These are phyloP conservation scores for Noccaea caerulescens DNA, from an alignment of 345 rosid genomes.

Conservation along the genomic window DNA sequence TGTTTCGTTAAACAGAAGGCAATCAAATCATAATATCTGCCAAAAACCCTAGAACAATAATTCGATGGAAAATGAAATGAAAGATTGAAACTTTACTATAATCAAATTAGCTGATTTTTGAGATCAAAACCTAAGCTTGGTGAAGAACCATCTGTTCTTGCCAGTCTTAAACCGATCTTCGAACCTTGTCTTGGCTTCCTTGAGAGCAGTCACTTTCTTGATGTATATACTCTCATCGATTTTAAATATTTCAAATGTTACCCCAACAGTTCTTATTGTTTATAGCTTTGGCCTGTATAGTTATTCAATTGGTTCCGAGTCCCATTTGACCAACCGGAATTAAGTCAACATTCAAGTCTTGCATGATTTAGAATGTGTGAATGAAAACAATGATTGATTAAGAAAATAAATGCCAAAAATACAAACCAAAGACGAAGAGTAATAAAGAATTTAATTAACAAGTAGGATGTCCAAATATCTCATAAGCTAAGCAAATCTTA, in stretches of 20 bases:
- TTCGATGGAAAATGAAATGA: not conserved
- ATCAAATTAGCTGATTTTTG: not conserved
- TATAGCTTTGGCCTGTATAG: not conserved
- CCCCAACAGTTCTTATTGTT: conserved; percentile 10
- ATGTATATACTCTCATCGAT: too few relatives aligned
- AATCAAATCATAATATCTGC: not conserved
- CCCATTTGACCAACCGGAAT: not conserved
- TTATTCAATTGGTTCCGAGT: not conserved
- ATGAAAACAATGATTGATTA: not conserved
- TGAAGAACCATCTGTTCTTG: conserved; percentile 57
- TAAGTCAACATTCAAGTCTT: conserved; percentile 9
- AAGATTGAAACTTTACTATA: not conserved
- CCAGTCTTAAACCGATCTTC: conserved; percentile 59
- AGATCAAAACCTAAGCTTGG: conserved; percentile 53
- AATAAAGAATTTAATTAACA: conserved; percentile 4
- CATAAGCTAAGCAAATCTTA: conserved; percentile 13
- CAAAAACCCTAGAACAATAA: not conserved
- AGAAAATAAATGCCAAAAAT: not conserved
- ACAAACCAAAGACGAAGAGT: not conserved
- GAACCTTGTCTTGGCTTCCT: conserved; percentile 51
- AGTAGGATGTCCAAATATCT: conserved; percentile 7
- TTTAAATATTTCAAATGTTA: not conserved
- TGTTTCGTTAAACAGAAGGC: not conserved
- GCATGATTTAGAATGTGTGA: not conserved
- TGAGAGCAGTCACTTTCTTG: conserved; percentile 52